phyloP scores from a whole-genome alignment of 495 filamentous ascomycete species.

The Halenospora varia region DNA sequence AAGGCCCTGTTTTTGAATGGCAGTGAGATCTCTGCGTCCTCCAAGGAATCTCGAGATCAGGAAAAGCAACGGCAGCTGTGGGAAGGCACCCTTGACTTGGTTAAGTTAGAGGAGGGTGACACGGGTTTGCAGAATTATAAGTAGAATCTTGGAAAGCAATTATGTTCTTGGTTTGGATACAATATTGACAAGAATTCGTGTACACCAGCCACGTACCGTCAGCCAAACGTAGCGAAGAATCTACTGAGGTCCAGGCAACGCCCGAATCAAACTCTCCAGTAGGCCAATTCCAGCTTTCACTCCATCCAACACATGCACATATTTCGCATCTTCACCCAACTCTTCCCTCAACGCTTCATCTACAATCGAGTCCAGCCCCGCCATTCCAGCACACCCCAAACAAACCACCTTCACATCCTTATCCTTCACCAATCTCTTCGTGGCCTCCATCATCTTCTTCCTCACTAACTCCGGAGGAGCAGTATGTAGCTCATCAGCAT shows the following conservation, averaged over 20 bases:
- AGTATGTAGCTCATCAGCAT: slow-evolving; percentile 75
- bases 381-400: slow-evolving; percentile 89
- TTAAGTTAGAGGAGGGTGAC: background rate
- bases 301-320: slow-evolving; percentile 76
- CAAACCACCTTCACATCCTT: slow-evolving; percentile 61
- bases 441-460: slow-evolving; percentile 63
- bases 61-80: background rate
- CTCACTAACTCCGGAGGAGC: slow-evolving; percentile 59
- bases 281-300: slow-evolving; percentile 72
- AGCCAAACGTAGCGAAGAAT: background rate
- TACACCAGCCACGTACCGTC: background rate
- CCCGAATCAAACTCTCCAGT: slow-evolving; percentile 52
- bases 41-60: background rate
- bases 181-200: background rate
- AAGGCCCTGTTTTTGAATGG: background rate
- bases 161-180: background rate
- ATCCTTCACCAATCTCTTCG: slow-evolving; percentile 54
- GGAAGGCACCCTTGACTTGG: background rate
- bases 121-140: background rate
- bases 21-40: background rate
- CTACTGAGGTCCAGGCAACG: slow-evolving; percentile 6
- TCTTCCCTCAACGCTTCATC: slow-evolving; percentile 60
- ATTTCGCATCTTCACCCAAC: slow-evolving; percentile 55
- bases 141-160: background rate
- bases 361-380: slow-evolving; percentile 79